phyloP scores from a whole-genome alignment of 345 rosid genomes.

The Combretum micranthum region DNA sequence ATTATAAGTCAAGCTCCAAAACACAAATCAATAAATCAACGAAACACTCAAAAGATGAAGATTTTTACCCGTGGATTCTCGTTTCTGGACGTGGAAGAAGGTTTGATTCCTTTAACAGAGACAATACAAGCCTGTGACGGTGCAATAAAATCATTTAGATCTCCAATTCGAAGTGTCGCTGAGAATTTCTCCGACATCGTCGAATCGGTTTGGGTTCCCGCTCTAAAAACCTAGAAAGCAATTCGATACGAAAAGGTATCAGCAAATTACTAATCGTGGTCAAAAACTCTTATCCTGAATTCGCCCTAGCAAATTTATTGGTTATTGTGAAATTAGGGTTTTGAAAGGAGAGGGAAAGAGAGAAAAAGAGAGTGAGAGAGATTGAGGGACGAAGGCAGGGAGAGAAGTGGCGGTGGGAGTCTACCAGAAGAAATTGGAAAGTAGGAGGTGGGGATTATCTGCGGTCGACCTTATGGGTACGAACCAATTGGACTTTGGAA shows the following conservation, averaged over 20 bases:
- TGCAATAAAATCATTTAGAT: slow-evolving; percentile 92
- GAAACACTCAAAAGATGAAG: background rate
- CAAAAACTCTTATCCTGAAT: too few species aligned
- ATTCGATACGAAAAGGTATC: background rate
- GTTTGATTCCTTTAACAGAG: slow-evolving; percentile 53
- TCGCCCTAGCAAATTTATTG: too few species aligned
- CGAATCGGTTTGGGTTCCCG: background rate
- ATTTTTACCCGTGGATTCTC: slow-evolving; percentile 52
- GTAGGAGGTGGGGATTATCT: too few species aligned
- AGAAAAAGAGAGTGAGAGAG: too few species aligned
- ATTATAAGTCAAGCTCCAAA: background rate
- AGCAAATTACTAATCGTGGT: too few species aligned
- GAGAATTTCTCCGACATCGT: slow-evolving; percentile 87
- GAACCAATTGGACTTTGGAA: too few species aligned
- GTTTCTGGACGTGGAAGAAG: slow-evolving; percentile 25
- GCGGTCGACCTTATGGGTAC: too few species aligned
- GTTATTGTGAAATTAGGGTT: too few species aligned
- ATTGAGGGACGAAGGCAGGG: too few species aligned
- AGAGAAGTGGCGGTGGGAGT: too few species aligned
- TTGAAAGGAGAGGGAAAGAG: too few species aligned
- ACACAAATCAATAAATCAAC: background rate
- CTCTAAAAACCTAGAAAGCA: background rate
- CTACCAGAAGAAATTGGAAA: too few species aligned
- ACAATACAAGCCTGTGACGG: slow-evolving; percentile 86
- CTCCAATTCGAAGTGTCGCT: slow-evolving; percentile 76